Evolutionary conservation across 352 stramenopile species (phyloP).

Genomic region (Phytophthora litchii): DNA sequence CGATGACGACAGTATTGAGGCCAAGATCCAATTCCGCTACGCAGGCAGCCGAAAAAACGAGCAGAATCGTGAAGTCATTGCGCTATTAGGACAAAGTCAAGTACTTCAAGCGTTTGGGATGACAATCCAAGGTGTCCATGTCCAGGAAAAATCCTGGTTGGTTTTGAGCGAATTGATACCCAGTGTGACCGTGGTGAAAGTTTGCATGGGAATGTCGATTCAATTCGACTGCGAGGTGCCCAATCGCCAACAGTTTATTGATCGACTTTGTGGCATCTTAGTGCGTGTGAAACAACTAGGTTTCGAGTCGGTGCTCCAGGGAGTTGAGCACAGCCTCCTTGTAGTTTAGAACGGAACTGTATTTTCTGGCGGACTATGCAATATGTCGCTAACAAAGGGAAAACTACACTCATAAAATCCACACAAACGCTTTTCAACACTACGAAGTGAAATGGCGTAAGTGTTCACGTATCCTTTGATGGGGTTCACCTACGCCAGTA

Average conservation of each 20-base stretch:
- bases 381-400: no score
- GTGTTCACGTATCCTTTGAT: no score
- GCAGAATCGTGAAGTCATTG: not conserved
- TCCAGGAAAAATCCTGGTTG: constrained; percentile 10
- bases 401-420: no score
- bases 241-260: constrained; percentile 1
- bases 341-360: not conserved
- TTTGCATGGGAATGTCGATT: constrained; percentile 7
- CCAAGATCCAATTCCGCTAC: constrained; percentile 9
- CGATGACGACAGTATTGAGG: not conserved
- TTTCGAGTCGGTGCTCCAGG: constrained; percentile 3
- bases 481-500: no score
- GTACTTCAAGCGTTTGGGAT: not conserved
- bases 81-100: constrained; percentile 5
- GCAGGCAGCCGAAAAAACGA: constrained; percentile 2
- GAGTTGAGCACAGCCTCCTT: constrained; percentile 1
- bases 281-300: not conserved
- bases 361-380: not conserved
- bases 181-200: constrained; percentile 2
- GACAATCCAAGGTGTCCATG: not conserved
- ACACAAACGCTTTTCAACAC: no score
- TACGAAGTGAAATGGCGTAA: no score
- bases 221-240: not conserved
- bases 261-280: not conserved
- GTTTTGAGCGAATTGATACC: constrained; percentile 1